phyloP scores from a whole-genome alignment of 495 filamentous ascomycete species.

The Neurospora intermedia region DNA sequence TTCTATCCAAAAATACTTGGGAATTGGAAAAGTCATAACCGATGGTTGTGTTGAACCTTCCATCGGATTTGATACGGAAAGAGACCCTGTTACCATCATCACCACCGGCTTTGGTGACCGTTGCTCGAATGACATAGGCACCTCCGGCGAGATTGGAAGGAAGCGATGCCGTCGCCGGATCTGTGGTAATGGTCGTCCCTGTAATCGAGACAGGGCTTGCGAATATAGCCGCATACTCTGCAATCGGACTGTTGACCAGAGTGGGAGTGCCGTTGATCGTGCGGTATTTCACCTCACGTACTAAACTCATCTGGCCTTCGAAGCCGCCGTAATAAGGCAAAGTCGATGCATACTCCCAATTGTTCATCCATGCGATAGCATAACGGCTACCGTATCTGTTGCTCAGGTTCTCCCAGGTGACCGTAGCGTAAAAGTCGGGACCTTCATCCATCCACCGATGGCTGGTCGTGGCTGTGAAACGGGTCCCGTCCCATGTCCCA shows the following conservation, averaged over 20 bases:
- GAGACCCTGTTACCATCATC: not conserved
- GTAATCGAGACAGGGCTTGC: not conserved
- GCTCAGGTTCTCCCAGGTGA: not conserved
- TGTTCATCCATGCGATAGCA: not conserved
- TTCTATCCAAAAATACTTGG: not conserved
- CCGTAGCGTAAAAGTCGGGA: not conserved
- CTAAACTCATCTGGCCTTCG: not conserved
- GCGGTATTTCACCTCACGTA: not conserved
- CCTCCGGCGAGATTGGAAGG: not conserved
- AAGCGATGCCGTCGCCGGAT: not conserved
- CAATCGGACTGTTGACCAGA: not conserved
- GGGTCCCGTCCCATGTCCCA: not conserved
- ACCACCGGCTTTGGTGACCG: not conserved
- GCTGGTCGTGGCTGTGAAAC: not conserved
- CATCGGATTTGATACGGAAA: not conserved
- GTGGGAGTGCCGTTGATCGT: not conserved
- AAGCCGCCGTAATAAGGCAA: not conserved
- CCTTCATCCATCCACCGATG: not conserved
- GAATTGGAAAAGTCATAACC: not conserved
- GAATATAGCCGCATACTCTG: not conserved
- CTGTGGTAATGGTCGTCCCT: not conserved
- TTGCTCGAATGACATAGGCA: not conserved
- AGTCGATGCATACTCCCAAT: not conserved
- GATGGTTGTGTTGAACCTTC: not conserved
- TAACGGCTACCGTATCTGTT: not conserved